These are phyloP conservation scores for Chiua virens DNA, from an alignment of 768 basidiomycete genomes.

Conservation along the genomic window DNA sequence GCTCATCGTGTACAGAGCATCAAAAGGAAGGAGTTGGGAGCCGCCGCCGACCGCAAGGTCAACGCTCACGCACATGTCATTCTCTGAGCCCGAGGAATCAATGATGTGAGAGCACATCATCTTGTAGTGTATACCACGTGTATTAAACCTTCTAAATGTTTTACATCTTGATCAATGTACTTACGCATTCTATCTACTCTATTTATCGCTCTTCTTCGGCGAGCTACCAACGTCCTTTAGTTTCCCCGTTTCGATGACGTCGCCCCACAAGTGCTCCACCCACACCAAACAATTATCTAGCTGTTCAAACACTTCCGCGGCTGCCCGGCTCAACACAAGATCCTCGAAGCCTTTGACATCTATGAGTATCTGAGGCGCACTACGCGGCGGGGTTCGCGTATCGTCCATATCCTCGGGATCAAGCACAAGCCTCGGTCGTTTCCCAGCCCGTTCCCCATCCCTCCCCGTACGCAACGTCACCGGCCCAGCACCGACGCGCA, in stretches of 20 bases:
- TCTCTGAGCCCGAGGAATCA: too few relatives aligned
- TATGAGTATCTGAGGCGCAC: conserved; percentile 4
- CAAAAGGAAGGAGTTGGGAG: too few relatives aligned
- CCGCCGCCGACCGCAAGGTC: too few relatives aligned
- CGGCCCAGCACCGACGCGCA: conserved; percentile 10
- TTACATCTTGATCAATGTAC: too few relatives aligned
- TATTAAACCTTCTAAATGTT: too few relatives aligned
- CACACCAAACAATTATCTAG: conserved; percentile 48
- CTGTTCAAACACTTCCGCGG: conserved; percentile 41
- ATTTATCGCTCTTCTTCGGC: background rate
- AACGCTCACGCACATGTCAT: too few relatives aligned
- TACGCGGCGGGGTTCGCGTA: background rate
- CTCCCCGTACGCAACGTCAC: conserved; percentile 35
- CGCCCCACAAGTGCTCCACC: conserved; percentile 56
- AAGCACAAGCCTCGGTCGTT: conserved; percentile 29
- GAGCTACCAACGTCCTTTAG: background rate
- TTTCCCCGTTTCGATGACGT: conserved; percentile 30
- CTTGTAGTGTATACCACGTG: too few relatives aligned
- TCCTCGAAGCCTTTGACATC: conserved; percentile 70
- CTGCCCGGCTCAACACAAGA: conserved; percentile 46
- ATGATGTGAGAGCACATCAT: too few relatives aligned
- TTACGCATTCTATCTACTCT: background rate
- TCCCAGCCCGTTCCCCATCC: conserved; percentile 17
- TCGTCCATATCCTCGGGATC: conserved; percentile 22
- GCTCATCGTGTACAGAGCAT: too few relatives aligned